phyloP scores from a whole-genome alignment of 345 rosid species.

The Gossypium arboreum region DNA sequence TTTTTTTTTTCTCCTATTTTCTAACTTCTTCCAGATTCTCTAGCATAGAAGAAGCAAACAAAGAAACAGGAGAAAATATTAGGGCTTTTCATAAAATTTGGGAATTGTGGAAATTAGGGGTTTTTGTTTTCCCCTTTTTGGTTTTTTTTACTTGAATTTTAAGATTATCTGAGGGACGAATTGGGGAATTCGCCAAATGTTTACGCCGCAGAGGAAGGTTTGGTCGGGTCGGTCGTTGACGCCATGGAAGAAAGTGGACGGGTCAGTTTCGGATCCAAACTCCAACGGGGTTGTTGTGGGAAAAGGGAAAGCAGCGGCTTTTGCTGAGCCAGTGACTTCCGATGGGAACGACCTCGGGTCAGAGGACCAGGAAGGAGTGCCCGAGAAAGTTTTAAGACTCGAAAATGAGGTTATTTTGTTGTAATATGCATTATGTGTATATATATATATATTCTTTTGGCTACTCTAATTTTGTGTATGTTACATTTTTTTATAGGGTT shows the following conservation, averaged over 20 bases:
- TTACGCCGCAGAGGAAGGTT: conserved; percentile 70
- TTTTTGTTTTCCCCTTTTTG: neutral
- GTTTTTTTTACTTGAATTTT: conserved; percentile 23
- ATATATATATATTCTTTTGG: neutral
- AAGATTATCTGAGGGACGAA: conserved; percentile 25
- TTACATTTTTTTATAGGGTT: neutral
- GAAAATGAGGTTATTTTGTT: conserved; percentile 63
- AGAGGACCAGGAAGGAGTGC: conserved; percentile 36
- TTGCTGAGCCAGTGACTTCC: conserved; percentile 47
- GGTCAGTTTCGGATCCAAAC: conserved; percentile 33
- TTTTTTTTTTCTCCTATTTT: conserved; percentile 20
- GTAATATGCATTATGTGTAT: neutral
- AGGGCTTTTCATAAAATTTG: conserved; percentile 5
- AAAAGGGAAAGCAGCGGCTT: conserved; percentile 47
- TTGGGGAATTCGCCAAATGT: conserved; percentile 40
- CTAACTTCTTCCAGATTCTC: neutral
- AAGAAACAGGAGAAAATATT: conserved; percentile 6
- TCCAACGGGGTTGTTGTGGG: conserved; percentile 25
- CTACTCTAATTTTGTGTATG: neutral
- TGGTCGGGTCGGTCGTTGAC: conserved; percentile 73
- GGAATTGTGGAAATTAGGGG: conserved; percentile 20
- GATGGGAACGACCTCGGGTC: conserved; percentile 32
- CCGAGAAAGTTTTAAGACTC: conserved; percentile 53
- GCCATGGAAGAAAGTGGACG: conserved; percentile 46
- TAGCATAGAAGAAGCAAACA: neutral